These are phyloP conservation scores for Coelastrella sp. DNA, from an alignment of 139 green algal species.

Conservation along the genomic window DNA sequence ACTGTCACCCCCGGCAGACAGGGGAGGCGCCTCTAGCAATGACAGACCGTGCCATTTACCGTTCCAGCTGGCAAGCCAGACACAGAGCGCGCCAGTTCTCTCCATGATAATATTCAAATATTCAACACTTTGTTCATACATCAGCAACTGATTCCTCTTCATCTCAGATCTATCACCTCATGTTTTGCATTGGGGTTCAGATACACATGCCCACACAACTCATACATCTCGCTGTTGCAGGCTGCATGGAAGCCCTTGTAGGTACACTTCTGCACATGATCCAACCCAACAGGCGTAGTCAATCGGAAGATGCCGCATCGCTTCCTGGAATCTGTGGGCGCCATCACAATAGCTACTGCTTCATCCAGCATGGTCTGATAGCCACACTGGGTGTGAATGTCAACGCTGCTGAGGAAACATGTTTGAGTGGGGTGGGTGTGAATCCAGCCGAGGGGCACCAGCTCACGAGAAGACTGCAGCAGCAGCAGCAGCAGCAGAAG, in stretches of 20 bases:
- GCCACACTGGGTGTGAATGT: constrained; percentile 89
- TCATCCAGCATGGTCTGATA: constrained; percentile 97
- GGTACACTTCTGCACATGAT: constrained; percentile 88
- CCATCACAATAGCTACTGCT: constrained; percentile 97
- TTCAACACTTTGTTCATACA: no score
- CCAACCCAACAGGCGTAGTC: constrained; percentile 88
- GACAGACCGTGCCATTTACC: no score
- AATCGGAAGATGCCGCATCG: constrained; percentile 94
- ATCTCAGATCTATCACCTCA: constrained; percentile 90
- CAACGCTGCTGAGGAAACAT: constrained; percentile 96
- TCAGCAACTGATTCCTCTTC: background rate
- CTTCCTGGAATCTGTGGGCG: constrained; percentile 69
- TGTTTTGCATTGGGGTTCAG: constrained; percentile 81
- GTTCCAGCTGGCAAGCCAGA: no score
- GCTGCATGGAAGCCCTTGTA: constrained; percentile 93
- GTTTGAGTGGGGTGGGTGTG: constrained; percentile 97
- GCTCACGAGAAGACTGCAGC: constrained; percentile 55
- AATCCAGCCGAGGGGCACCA: constrained; percentile 97
- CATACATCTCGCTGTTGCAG: constrained; percentile 84
- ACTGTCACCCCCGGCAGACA: no score
- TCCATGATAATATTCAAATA: no score
- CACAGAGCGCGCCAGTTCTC: no score
- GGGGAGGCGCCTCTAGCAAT: no score
- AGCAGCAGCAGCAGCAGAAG: background rate
- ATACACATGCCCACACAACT: constrained; percentile 94